Percentiles rank a stretch among this genome's conserved stretches.
These are phyloP conservation scores for Fraxinus ornus DNA, from an alignment of 305 asterid species.

Conservation along the genomic window DNA sequence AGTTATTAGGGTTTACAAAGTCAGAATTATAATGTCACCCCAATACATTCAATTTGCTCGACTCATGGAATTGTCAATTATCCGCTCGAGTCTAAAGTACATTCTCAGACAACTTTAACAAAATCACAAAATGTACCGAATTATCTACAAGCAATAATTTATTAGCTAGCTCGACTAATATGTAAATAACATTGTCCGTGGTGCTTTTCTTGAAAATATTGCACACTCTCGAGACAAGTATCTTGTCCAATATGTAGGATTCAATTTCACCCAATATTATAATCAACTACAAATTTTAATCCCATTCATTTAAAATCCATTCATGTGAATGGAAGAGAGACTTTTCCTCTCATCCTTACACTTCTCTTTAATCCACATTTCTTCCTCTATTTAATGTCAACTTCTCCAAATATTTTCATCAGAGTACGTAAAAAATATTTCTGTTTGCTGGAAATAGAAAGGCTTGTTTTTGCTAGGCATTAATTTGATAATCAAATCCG, in stretches of 20 bases:
- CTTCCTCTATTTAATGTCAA: background rate
- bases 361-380: background rate
- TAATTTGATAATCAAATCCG: background rate
- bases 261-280: background rate
- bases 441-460: background rate
- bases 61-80: background rate
- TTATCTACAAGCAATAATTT: background rate
- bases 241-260: background rate
- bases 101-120: too few relatives aligned
- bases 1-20: background rate
- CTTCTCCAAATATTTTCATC: background rate
- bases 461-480: slow-evolving; percentile 18
- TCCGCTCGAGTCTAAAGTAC: background rate
- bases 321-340: slow-evolving; percentile 33
- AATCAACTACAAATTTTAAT: background rate
- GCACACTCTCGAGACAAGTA: background rate
- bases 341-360: slow-evolving; percentile 24
- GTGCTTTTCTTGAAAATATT: background rate
- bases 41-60: background rate
- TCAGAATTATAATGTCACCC: background rate
- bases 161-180: background rate
- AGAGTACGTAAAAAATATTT: background rate
- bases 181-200: background rate
- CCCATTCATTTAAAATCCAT: slow-evolving; percentile 13
- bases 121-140: too few relatives aligned